These are phyloP conservation scores for Thraustotheca clavata DNA, from an alignment of 352 stramenopile species.

Conservation along the genomic window DNA sequence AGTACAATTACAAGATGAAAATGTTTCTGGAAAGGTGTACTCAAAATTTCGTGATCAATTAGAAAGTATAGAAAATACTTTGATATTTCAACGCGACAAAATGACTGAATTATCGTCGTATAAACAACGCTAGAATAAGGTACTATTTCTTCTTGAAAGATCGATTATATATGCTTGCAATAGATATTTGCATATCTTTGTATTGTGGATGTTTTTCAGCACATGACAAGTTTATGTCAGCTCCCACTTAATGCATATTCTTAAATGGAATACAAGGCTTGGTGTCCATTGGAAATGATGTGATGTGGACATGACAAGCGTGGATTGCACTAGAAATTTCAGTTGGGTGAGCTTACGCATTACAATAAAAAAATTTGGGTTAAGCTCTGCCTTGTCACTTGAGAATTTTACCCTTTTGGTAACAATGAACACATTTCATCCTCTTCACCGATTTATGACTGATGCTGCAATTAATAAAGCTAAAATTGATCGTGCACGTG, in stretches of 20 bases:
- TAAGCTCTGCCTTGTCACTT: too few relatives aligned
- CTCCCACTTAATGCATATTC: background rate
- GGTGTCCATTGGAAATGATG: background rate
- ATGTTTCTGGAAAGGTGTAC: conserved; percentile 48
- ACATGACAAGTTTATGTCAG: conserved; percentile 4
- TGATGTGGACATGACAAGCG: background rate
- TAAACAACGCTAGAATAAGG: background rate
- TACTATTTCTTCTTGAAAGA: too few relatives aligned
- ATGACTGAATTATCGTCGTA: conserved; percentile 22
- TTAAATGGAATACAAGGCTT: background rate
- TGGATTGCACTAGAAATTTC: conserved; percentile 4
- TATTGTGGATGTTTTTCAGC: too few relatives aligned
- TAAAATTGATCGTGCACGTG: background rate
- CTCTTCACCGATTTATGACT: background rate
- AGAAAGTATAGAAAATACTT: conserved; percentile 40
- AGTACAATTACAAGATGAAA: conserved; percentile 42
- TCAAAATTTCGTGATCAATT: conserved; percentile 37
- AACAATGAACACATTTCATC: conserved; percentile 2
- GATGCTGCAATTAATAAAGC: background rate
- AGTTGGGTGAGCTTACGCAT: background rate
- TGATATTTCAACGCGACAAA: conserved; percentile 33
- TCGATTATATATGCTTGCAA: too few relatives aligned
- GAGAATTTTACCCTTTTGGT: background rate
- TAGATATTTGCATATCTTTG: too few relatives aligned
- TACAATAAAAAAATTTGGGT: too few relatives aligned